phyloP scores from a whole-genome alignment of 1,139 yeast species.

The Pichia sp. region DNA sequence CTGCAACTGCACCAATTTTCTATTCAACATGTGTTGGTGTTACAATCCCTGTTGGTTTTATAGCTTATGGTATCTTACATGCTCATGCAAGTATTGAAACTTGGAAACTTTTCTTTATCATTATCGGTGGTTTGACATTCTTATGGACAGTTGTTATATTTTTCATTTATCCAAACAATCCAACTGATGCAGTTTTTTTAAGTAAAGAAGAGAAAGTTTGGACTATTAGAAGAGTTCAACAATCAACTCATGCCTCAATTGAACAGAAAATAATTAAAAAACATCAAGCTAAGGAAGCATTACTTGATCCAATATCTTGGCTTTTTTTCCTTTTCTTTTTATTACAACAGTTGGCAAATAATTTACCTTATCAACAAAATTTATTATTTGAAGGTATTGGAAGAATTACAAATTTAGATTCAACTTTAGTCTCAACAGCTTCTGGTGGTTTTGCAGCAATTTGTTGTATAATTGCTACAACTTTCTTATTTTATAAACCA shows the following conservation, averaged over 20 bases:
- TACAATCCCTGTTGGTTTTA: constrained; percentile 33
- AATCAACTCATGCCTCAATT: constrained; percentile 30
- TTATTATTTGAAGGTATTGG: constrained; percentile 33
- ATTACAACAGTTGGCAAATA: constrained; percentile 35
- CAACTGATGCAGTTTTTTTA: constrained; percentile 31
- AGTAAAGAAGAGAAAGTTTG: constrained; percentile 31
- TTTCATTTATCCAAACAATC: constrained; percentile 33
- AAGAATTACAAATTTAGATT: constrained; percentile 33
- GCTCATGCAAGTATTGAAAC: constrained; percentile 19
- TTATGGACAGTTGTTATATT: constrained; percentile 26
- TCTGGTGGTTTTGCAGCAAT: constrained; percentile 22
- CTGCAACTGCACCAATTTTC: constrained; percentile 32
- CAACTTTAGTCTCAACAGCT: constrained; percentile 44
- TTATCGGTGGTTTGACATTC: constrained; percentile 33
- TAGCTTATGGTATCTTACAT: constrained; percentile 33
- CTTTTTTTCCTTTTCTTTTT: constrained; percentile 31
- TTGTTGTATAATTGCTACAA: constrained; percentile 21
- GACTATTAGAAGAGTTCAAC: constrained; percentile 31
- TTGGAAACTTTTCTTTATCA: constrained; percentile 33
- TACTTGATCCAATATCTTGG: constrained; percentile 37
- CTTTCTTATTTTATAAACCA: constrained; percentile 17
- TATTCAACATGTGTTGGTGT: constrained; percentile 32
- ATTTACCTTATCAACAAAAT: constrained; percentile 37
- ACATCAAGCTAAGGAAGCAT: constrained; percentile 32
- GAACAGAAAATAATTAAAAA: constrained; percentile 33